Conservation (phyloP, 2,329 filamentous ascomycete genomes). For the Beauveria pseudobassiana region DNA sequence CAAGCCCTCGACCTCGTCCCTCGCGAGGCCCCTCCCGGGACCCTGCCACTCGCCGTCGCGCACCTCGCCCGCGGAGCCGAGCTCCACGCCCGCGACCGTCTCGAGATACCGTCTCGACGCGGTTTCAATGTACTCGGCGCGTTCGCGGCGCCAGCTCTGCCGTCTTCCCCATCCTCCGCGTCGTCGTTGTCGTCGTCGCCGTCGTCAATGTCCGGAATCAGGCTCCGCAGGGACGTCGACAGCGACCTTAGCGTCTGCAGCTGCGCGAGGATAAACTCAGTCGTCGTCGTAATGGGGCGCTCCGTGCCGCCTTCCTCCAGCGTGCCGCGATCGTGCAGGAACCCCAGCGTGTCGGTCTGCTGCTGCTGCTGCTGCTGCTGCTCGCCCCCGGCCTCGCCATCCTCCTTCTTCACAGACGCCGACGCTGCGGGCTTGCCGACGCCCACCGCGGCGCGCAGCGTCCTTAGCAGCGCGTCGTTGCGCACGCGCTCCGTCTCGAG, state of each 20-base stretch:
- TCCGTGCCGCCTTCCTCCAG: slow-evolving; percentile 43
- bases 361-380: not conserved
- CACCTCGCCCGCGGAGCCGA: slow-evolving; percentile 53
- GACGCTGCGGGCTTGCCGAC: slow-evolving; percentile 16
- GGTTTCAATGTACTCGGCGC: slow-evolving; percentile 75
- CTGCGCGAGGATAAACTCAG: slow-evolving; percentile 74
- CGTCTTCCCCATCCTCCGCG: slow-evolving; percentile 24
- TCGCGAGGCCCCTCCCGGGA: slow-evolving; percentile 39
- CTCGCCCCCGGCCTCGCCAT: not conserved
- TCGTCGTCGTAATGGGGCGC: slow-evolving; percentile 59
- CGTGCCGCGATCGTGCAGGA: slow-evolving; percentile 47
- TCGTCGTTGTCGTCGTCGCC: slow-evolving; percentile 22
- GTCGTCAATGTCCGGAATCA: slow-evolving; percentile 54
- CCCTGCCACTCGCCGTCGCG: slow-evolving; percentile 59
- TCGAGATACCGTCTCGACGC: slow-evolving; percentile 73
- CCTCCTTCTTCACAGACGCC: slow-evolving; percentile 7
- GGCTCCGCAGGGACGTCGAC: slow-evolving; percentile 48
- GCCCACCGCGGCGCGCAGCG: slow-evolving; percentile 45
- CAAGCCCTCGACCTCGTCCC: slow-evolving; percentile 49
- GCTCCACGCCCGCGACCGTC: slow-evolving; percentile 56
- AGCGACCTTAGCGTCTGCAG: slow-evolving; percentile 70
- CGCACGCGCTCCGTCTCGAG: slow-evolving; percentile 62
- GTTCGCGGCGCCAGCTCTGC: slow-evolving; percentile 57
- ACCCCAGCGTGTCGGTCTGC: slow-evolving; percentile 37
- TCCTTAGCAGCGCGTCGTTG: slow-evolving; percentile 63